A percentile compares a stretch with the other conserved stretches of the same genome.
Conservation (phyloP, 2,329 filamentous ascomycete genomes). For the Aspergillus pseudotamarii region DNA sequence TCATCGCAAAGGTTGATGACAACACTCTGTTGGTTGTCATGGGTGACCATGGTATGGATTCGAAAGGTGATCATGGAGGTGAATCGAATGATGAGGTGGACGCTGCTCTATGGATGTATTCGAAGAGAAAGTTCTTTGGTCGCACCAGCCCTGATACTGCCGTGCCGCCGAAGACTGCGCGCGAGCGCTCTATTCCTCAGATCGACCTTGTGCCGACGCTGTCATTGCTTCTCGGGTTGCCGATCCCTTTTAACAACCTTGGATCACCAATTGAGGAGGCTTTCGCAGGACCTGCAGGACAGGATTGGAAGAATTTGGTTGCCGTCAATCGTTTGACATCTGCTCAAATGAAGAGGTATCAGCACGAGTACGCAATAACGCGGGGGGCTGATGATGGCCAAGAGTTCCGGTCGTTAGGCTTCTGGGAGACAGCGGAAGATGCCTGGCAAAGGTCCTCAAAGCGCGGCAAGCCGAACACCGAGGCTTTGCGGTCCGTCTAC, state of each 20-base stretch:
- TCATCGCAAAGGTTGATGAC: conserved; percentile 75
- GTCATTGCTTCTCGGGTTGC: conserved; percentile 82
- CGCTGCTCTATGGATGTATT: conserved; percentile 98
- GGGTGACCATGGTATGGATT: conserved; percentile 99
- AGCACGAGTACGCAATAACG: conserved; percentile 76
- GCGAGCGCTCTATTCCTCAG: conserved; percentile 72
- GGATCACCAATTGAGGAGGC: conserved; percentile 92
- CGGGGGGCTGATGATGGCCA: conserved; percentile 67
- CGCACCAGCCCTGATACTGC: conserved; percentile 64
- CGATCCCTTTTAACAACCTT: conserved; percentile 94
- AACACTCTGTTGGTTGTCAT: conserved; percentile 89
- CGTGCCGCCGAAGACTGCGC: conserved; percentile 68
- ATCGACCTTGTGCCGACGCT: conserved; percentile 96
- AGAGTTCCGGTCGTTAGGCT: conserved; percentile 56
- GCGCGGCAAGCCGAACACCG: conserved; percentile 36
- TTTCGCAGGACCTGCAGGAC: conserved; percentile 71
- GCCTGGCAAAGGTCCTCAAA: conserved; percentile 53
- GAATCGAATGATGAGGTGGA: conserved; percentile 96
- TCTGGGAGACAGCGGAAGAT: conserved; percentile 64
- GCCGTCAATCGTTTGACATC: conserved; percentile 75
- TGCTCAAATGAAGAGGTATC: conserved; percentile 87
- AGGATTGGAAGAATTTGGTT: conserved; percentile 76
- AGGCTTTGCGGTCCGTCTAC: conserved; percentile 49
- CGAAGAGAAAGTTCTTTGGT: conserved; percentile 82
- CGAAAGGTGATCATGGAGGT: conserved; percentile 96